phyloP scores from a whole-genome alignment of 2,329 filamentous ascomycete genomes.

The Nemania sp. region DNA sequence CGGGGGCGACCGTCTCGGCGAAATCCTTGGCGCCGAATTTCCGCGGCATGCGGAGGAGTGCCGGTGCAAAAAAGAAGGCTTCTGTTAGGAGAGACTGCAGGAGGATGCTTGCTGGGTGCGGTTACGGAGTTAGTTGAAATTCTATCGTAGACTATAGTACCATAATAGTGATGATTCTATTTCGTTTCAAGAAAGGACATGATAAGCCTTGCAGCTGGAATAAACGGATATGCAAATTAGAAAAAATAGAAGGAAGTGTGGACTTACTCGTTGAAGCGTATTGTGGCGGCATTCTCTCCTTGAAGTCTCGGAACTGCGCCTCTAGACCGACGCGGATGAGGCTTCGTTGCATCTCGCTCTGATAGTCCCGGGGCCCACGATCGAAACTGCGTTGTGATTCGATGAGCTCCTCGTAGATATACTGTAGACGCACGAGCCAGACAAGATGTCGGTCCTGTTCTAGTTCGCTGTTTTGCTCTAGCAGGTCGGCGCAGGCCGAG shows the following conservation, averaged over 20 bases:
- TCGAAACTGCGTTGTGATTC: conserved; percentile 48
- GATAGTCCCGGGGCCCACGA: conserved; percentile 38
- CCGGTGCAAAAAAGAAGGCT: conserved; percentile 56
- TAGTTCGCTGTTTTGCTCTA: conserved; percentile 54
- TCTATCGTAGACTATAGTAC: not conserved
- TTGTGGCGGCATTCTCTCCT: conserved; percentile 52
- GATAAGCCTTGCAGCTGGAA: not conserved
- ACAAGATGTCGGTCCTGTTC: conserved; percentile 58
- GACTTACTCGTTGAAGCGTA: conserved; percentile 46
- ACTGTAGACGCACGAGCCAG: conserved; percentile 57
- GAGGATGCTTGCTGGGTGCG: conserved; percentile 49
- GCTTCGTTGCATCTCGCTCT: conserved; percentile 56
- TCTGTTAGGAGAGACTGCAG: conserved; percentile 54
- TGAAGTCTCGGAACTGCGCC: conserved; percentile 59
- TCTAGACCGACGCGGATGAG: conserved; percentile 63
- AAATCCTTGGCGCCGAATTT: conserved; percentile 1
- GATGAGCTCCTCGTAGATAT: conserved; percentile 56
- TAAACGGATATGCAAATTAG: not conserved
- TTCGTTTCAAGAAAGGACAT: not conserved
- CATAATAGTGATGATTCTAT: not conserved
- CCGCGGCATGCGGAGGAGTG: conserved; percentile 49
- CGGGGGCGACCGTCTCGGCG: conserved; percentile 40
- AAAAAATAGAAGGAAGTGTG: not conserved
- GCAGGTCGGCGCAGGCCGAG: conserved; percentile 58
- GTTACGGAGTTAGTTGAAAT: not conserved